Conservation (phyloP, 768 basidiomycete genomes). For the Lactifluus piperatus region DNA sequence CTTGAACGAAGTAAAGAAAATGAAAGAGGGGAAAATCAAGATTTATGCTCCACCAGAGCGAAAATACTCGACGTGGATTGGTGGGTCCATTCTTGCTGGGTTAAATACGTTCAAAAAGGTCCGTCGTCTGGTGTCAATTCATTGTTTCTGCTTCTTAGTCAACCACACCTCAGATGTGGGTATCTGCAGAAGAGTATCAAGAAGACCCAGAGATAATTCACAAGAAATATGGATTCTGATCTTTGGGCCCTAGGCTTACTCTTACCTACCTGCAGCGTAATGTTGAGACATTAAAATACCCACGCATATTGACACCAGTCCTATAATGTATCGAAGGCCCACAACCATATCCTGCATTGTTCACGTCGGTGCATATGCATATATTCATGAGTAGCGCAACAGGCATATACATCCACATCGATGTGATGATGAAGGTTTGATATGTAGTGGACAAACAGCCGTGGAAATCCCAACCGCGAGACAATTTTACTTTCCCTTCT, state of each 20-base stretch:
- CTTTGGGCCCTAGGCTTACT: constrained; percentile 4
- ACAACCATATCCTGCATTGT: constrained; percentile 3
- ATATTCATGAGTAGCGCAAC: constrained; percentile 25
- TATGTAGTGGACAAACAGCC: constrained; percentile 31
- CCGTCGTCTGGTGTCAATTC: not conserved
- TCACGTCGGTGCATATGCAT: constrained; percentile 25
- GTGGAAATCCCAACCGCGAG: constrained; percentile 24
- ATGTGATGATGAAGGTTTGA: constrained; percentile 28
- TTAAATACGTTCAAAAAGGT: constrained; percentile 98
- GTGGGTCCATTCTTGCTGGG: constrained; percentile 93
- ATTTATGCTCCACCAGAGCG: constrained; percentile 99
- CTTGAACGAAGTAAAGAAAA: constrained; percentile 87
- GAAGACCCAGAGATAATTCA: constrained; percentile 99
- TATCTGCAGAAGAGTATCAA: constrained; percentile 97
- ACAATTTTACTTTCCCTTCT: constrained; percentile 78
- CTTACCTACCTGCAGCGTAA: constrained; percentile 10
- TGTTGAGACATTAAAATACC: constrained; percentile 16
- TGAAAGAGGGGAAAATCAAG: constrained; percentile 97
- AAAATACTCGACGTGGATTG: constrained; percentile 96
- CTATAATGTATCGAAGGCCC: not conserved
- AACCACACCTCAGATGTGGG: constrained; percentile 83
- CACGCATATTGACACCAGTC: constrained; percentile 12
- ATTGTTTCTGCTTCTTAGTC: constrained; percentile 4
- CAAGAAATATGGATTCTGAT: constrained; percentile 81
- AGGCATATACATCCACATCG: constrained; percentile 37